phyloP scores from a whole-genome alignment of 768 basidiomycete species.

The Amanita exitialis region DNA sequence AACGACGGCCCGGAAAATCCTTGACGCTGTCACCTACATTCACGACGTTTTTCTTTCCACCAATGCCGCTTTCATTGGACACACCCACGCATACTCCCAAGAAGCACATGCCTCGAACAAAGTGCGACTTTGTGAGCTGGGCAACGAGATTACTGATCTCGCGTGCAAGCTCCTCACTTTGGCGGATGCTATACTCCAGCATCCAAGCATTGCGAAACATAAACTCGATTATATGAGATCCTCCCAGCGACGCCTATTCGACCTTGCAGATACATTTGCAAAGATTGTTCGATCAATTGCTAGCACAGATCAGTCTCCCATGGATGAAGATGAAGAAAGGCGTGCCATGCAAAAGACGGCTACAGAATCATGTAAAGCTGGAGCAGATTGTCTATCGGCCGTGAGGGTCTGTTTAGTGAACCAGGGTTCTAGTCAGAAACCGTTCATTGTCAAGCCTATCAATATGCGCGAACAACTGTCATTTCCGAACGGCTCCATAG shows the following conservation, averaged over 20 bases:
- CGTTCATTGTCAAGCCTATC: slow-evolving; percentile 45
- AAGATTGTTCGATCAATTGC: slow-evolving; percentile 80
- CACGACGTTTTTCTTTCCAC: slow-evolving; percentile 90
- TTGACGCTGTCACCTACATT: slow-evolving; percentile 69
- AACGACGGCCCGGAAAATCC: slow-evolving; percentile 54
- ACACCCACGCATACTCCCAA: slow-evolving; percentile 88
- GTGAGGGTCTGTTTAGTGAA: slow-evolving; percentile 70
- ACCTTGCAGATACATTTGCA: slow-evolving; percentile 77
- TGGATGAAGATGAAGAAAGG: slow-evolving; percentile 80
- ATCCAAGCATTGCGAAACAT: slow-evolving; percentile 56
- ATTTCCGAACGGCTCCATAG: background rate
- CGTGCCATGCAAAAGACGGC: slow-evolving; percentile 71
- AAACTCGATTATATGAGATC: slow-evolving; percentile 56
- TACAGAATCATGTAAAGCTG: slow-evolving; percentile 78
- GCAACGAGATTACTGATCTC: slow-evolving; percentile 90
- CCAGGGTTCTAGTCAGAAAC: slow-evolving; percentile 48
- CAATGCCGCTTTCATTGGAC: slow-evolving; percentile 95
- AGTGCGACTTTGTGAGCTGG: slow-evolving; percentile 89
- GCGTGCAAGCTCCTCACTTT: slow-evolving; percentile 87
- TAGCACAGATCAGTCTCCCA: slow-evolving; percentile 28
- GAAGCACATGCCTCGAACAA: slow-evolving; percentile 88
- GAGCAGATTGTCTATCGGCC: slow-evolving; percentile 79
- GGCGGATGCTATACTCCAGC: slow-evolving; percentile 79
- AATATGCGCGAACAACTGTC: background rate
- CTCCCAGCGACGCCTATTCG: slow-evolving; percentile 77